These are phyloP conservation scores for Encephalitozoon intestinalis DNA, from an alignment of 371 early-diverging fungal genomes.

Conservation along the genomic window DNA sequence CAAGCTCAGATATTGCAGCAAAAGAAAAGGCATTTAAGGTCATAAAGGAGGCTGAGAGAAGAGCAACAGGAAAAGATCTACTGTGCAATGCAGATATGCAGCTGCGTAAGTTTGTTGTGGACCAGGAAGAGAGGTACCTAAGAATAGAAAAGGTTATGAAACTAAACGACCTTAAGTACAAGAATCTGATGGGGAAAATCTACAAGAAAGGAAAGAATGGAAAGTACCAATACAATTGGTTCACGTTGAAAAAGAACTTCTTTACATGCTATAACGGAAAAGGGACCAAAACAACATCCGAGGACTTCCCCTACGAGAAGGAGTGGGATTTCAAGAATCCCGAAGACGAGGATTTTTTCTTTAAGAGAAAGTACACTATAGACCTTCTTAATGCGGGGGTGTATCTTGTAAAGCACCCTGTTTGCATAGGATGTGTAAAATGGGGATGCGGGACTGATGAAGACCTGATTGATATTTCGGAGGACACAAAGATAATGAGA, in stretches of 20 bases:
- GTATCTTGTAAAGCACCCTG: conserved; percentile 1
- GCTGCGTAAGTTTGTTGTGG: conserved; percentile 27
- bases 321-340: conserved; percentile 21
- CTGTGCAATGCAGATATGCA: conserved; percentile 3
- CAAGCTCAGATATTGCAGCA: neutral
- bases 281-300: neutral
- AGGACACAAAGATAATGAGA: conserved; percentile 12
- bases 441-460: neutral
- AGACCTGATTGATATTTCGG: conserved; percentile 38
- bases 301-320: neutral
- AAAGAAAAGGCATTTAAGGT: neutral
- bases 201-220: conserved; percentile 32
- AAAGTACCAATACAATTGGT: conserved; percentile 30
- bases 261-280: conserved; percentile 33
- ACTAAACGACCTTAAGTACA: conserved; percentile 17
- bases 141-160: conserved; percentile 12
- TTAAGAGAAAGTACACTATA: conserved; percentile 29
- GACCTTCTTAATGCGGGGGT: conserved; percentile 19
- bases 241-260: conserved; percentile 21
- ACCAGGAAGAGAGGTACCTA: neutral
- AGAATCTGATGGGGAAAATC: conserved; percentile 26
- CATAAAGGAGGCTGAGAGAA: conserved; percentile 19
- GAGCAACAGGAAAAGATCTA: neutral
- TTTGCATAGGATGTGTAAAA: neutral
- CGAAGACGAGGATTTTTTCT: neutral